Evolutionary conservation across 768 basidiomycete species (phyloP), one percentile per base, ranked within the genome.

Genomic region (Rubroboletus satanas): DNA sequence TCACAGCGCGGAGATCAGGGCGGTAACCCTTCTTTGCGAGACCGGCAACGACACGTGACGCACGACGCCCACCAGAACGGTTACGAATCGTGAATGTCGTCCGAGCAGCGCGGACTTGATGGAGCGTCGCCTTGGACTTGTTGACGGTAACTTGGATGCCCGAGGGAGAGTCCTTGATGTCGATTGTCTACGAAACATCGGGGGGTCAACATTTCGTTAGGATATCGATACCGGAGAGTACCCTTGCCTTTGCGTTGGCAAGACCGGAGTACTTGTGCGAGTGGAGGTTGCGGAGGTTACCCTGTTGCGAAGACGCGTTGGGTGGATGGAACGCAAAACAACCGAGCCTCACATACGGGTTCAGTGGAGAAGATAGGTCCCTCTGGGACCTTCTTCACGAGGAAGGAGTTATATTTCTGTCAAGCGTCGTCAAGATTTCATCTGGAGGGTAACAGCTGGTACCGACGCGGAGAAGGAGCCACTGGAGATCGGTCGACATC

Each of bases 261-360:
- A 95, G 77, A 55, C 93, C 92, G 56, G 93, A 96, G 79, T 81
- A 93, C 71, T 95, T 96, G 81, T 82, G 80, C n/a, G 93, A 94
- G 79, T 94, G 88, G 62, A 92, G 65, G 77, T 90, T 93, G 56
- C 80, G 78, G 71, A 93, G 83, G 77, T 93, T 93, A 62, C 90
- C 93, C 91, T 92, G 55, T 54, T 8, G 37, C 18, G 45, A 42
- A 1, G 31, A 57, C 51, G 36, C 18, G 62, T 65, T 55, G 9
- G 49, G 28, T 35, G n/a, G 18, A 14, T 26, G 36, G 12, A 11
- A 48, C 11, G 7, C 36, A 55, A 49, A 21, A 33, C 21, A 9
- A 31, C 26, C 49, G 49, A 28, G 32, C 15, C 44, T 26, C 10
- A 82, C 84, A 58, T 67, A 91, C 88, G 51, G 85, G 83, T 79